Percentiles rank a stretch among this genome's conserved stretches.
Conservation (phyloP, 192 early-diverging fungal genomes). For the Entomortierella beljakovae region DNA sequence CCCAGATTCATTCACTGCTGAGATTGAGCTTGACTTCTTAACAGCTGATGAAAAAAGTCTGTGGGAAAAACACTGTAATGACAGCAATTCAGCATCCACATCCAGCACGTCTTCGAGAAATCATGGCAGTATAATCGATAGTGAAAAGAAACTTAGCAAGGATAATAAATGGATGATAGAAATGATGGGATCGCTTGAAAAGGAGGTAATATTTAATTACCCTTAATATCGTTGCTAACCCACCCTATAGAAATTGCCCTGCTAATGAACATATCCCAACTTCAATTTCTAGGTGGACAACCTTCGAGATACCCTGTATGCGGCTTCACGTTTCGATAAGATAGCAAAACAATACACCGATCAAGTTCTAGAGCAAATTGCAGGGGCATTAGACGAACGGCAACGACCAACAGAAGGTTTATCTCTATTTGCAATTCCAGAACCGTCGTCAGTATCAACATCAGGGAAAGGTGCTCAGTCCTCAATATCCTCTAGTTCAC, state of each 20-base stretch:
- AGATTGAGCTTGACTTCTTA: slow-evolving; percentile 32
- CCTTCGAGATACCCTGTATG: slow-evolving; percentile 40
- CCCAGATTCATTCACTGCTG: slow-evolving; percentile 7
- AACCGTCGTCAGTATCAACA: slow-evolving; percentile 14
- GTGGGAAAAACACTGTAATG: slow-evolving; percentile 41
- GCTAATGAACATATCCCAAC: too few relatives aligned
- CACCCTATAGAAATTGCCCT: too few relatives aligned
- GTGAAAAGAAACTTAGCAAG: background rate
- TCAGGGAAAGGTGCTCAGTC: slow-evolving; percentile 3
- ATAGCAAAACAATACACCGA: slow-evolving; percentile 46
- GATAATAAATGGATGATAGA: slow-evolving; percentile 47
- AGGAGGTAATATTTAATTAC: slow-evolving; percentile 23
- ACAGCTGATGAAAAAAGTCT: slow-evolving; percentile 44
- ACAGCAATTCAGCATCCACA: background rate
- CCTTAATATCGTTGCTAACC: too few relatives aligned
- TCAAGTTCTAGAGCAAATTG: slow-evolving; percentile 47
- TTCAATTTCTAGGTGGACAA: slow-evolving; percentile 41
- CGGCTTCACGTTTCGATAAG: slow-evolving; percentile 43
- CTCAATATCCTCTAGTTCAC: slow-evolving; percentile 1
- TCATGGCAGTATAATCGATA: background rate
- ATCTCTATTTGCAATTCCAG: background rate
- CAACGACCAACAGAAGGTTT: slow-evolving; percentile 37
- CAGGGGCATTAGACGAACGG: slow-evolving; percentile 33
- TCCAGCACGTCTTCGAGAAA: background rate
- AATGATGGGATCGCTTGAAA: slow-evolving; percentile 42